Base-by-base conservation (phyloP, 2,329 filamentous ascomycete species). In the Fusarium incarnatum region DNA sequence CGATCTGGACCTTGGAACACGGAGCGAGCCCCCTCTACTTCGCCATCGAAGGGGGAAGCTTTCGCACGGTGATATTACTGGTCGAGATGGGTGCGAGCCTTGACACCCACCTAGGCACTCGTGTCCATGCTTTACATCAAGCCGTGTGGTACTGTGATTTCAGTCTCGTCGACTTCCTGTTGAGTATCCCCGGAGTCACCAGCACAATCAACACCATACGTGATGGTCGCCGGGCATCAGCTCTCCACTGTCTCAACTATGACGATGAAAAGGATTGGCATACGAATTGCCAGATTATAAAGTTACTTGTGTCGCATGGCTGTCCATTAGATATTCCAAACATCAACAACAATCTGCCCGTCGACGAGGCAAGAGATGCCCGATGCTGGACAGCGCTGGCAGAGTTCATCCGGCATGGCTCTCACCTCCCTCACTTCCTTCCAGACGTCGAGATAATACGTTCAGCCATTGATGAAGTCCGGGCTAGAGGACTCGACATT, bases 11-110 rank as follows among this genome's bases (percentile, higher is more conserved):
- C 2, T 4, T 68, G 6, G 54, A 64, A 13, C 7, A 48, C 3
- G 64, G 64, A 18, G 65, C 64, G 16, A 68, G 42, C 10, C 15
- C 59, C n/a, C 49, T 64, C 9, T 68, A 64, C 25, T 68, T 68
- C 22, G 65, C 64, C 22, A n/a, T 64, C 1, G 3, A 45, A 12
- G 20, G 27, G 8, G 49, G 65, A 11, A 2, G 41, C 3, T 16
- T 25, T 9, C 8, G 45, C 2, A 58, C 25, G 12, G 37, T 9
- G 7, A 34, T 27, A 1, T 40, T 27, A 2, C 54, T 68, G 8
- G 46, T 68, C n/a, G 12, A 42, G 37, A 18, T 22, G 2, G 53
- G 49, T 0, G 52, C 54, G 1, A 28, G 28, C 2, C 13, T 64
- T 13, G 32, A n/a, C 1, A 68, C 49, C 3, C 65, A 64, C 18